Percentiles rank a stretch among this genome's conserved stretches.
phyloP scores from a whole-genome alignment of 2,329 filamentous ascomycete species.

The Colletotrichum euphorbiae region DNA sequence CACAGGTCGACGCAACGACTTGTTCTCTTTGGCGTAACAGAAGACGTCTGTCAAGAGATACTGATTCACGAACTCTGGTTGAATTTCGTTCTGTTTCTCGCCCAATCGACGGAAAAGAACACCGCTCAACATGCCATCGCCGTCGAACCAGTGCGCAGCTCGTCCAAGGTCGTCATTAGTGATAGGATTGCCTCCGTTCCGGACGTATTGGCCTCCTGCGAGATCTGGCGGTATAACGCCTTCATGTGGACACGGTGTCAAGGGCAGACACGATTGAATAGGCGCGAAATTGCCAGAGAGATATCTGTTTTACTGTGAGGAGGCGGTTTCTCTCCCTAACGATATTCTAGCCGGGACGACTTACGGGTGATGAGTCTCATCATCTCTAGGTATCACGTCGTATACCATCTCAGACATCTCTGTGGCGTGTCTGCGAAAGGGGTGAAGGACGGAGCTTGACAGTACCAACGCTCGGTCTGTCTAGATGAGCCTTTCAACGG shows the following conservation, averaged over 20 bases:
- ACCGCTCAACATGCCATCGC: constrained; percentile 79
- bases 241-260: constrained; percentile 67
- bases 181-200: constrained; percentile 77
- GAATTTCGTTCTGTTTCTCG: constrained; percentile 54
- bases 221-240: constrained; percentile 74
- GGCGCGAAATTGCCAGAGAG: constrained; percentile 78
- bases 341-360: neutral
- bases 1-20: constrained; percentile 64
- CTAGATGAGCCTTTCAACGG: neutral
- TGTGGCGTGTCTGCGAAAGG: neutral
- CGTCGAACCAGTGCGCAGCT: constrained; percentile 80
- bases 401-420: neutral
- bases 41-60: constrained; percentile 76
- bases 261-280: constrained; percentile 63
- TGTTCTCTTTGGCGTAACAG: constrained; percentile 62
- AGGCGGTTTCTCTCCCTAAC: neutral
- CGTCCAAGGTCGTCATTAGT: constrained; percentile 69
- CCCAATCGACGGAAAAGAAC: constrained; percentile 66
- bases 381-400: neutral
- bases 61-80: constrained; percentile 76
- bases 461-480: neutral
- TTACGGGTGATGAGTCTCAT: constrained; percentile 27
- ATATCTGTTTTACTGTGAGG: constrained; percentile 51
- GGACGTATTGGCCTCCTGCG: constrained; percentile 76
- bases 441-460: neutral